Evolutionary conservation across 805 yeast species (phyloP).

Genomic region (Candida krabiensis): DNA sequence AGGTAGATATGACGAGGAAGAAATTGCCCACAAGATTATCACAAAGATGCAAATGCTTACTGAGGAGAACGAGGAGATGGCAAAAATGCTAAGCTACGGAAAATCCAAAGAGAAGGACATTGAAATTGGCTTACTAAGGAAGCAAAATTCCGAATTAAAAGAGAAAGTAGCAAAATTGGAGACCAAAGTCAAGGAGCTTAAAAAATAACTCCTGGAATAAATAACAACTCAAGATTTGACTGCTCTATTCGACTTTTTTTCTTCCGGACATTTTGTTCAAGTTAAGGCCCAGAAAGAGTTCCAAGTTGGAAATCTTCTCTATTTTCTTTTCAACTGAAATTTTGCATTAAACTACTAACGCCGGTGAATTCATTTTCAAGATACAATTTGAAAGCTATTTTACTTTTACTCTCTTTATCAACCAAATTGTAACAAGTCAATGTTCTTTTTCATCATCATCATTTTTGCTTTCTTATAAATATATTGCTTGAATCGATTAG

Average conservation of each 20-base stretch:
- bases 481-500: constrained; percentile 3
- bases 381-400: too few species aligned
- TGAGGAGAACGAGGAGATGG: constrained; percentile 68
- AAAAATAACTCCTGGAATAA: constrained; percentile 11
- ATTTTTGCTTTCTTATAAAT: constrained; percentile 4
- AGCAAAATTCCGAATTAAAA: constrained; percentile 49
- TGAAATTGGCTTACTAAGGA: constrained; percentile 60
- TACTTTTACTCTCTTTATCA: too few species aligned
- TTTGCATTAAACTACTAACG: too few species aligned
- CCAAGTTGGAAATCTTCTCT: too few species aligned
- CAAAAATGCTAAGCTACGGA: constrained; percentile 73
- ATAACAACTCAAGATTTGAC: neutral
- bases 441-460: too few species aligned
- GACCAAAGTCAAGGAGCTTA: constrained; percentile 21
- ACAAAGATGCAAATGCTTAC: constrained; percentile 58
- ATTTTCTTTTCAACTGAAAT: too few species aligned
- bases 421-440: too few species aligned
- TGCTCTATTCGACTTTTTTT: too few species aligned
- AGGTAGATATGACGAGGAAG: constrained; percentile 73
- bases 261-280: too few species aligned
- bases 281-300: too few species aligned
- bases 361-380: too few species aligned
- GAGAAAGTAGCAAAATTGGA: constrained; percentile 33
- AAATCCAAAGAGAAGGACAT: constrained; percentile 69
- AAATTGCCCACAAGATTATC: constrained; percentile 70